Percentiles rank a stretch among this genome's conserved stretches.
These are phyloP conservation scores for Proliferodiscus dingleyae DNA, from an alignment of 2,329 filamentous ascomycete genomes.

Conservation along the genomic window DNA sequence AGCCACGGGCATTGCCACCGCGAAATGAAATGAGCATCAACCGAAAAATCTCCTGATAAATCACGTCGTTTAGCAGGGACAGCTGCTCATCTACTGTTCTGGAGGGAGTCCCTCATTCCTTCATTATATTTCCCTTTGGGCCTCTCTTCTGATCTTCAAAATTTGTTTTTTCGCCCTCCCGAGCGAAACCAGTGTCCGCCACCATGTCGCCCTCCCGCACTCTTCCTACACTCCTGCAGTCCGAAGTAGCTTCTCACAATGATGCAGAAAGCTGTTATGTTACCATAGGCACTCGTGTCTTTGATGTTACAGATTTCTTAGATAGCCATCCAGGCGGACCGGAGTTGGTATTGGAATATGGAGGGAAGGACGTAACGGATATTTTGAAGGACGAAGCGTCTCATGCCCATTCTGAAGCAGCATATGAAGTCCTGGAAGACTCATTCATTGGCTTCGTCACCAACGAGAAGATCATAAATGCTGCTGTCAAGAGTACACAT, in stretches of 20 bases:
- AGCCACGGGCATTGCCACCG: not conserved
- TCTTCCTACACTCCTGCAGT: conserved; percentile 75
- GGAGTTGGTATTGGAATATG: conserved; percentile 85
- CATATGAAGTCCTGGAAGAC: conserved; percentile 94
- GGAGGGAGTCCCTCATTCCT: not conserved
- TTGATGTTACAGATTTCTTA: conserved; percentile 89
- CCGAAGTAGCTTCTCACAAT: conserved; percentile 79
- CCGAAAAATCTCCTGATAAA: conserved; percentile 1
- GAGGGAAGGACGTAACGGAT: conserved; percentile 75
- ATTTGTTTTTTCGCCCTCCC: not conserved
- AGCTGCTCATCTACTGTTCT: not conserved
- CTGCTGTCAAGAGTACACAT: conserved; percentile 34
- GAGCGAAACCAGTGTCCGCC: not conserved
- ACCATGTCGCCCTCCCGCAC: conserved; percentile 70
- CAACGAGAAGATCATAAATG: conserved; percentile 41
- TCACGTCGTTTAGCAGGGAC: not conserved
- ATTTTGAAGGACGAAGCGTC: conserved; percentile 81
- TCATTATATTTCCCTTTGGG: not conserved
- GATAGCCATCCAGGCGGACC: conserved; percentile 86
- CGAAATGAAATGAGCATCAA: not conserved
- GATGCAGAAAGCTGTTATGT: conserved; percentile 85
- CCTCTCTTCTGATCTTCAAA: not conserved
- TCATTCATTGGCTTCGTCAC: conserved; percentile 76
- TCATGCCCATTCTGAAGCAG: conserved; percentile 81
- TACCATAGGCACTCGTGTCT: conserved; percentile 83